Conservation (phyloP, 805 yeast genomes). For the Saturnispora bothae region DNA sequence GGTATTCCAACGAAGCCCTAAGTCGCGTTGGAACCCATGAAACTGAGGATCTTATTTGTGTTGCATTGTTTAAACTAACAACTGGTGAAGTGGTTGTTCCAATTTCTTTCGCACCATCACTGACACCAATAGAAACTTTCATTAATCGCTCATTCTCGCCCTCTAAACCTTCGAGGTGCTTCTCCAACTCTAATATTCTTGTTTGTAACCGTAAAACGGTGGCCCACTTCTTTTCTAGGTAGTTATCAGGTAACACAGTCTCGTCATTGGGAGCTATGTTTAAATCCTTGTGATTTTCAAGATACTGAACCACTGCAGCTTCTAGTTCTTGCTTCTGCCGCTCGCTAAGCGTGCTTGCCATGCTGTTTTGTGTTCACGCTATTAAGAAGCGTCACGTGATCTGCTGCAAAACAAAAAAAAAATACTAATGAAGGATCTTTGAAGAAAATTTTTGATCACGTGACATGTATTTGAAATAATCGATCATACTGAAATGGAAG, state of each 20-base stretch:
- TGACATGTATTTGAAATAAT: too few species aligned
- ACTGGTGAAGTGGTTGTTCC: too few species aligned
- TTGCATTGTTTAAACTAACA: not conserved
- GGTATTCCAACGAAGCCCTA: slow-evolving; percentile 39
- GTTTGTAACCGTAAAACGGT: slow-evolving; percentile 74
- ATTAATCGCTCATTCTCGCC: slow-evolving; percentile 24
- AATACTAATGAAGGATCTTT: too few species aligned
- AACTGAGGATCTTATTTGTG: slow-evolving; percentile 20
- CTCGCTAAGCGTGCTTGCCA: too few species aligned
- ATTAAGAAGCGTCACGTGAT: too few species aligned
- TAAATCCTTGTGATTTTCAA: too few species aligned
- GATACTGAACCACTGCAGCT: too few species aligned
- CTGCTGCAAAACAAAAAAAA: too few species aligned
- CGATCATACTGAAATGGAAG: too few species aligned
- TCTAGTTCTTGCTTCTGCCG: slow-evolving; percentile 4
- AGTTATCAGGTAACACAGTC: slow-evolving; percentile 18
- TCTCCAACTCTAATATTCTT: slow-evolving; percentile 59
- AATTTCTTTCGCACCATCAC: not conserved
- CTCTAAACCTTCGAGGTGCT: slow-evolving; percentile 39
- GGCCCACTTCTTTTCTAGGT: slow-evolving; percentile 74
- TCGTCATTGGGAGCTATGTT: too few species aligned
- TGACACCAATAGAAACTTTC: slow-evolving; percentile 6
- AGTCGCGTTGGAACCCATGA: slow-evolving; percentile 56
- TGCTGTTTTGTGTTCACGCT: too few species aligned
- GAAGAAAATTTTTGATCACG: too few species aligned